These are phyloP conservation scores for Trichomonas gallinae DNA, from an alignment of 208 protist species.

Conservation along the genomic window DNA sequence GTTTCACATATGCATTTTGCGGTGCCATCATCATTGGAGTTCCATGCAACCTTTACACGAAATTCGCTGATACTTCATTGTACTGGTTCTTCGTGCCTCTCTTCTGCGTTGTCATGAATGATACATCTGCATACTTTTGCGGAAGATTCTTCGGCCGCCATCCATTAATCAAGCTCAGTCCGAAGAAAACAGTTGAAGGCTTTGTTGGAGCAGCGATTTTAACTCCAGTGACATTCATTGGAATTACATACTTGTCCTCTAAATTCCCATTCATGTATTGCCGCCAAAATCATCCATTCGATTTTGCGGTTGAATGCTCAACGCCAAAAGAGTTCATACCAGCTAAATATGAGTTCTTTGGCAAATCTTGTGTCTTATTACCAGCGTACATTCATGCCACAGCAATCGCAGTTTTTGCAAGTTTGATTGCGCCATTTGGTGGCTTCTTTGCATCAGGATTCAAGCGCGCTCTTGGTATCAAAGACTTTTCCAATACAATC, in stretches of 20 bases:
- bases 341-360: not conserved
- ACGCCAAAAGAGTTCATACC: not conserved
- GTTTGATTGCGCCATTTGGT: constrained; percentile 84
- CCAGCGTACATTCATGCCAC: constrained; percentile 70
- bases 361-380: not conserved
- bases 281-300: not conserved
- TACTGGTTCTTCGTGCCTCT: constrained; percentile 37
- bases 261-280: constrained; percentile 21
- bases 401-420: constrained; percentile 78
- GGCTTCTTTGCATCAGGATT: constrained; percentile 90
- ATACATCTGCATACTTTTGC: constrained; percentile 48
- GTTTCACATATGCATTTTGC: not conserved
- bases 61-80: not conserved
- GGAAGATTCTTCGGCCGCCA: constrained; percentile 50
- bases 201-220: constrained; percentile 52
- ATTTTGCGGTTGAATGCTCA: not conserved
- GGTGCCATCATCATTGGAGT: not conserved
- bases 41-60: not conserved
- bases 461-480: constrained; percentile 87
- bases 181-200: constrained; percentile 63
- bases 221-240: constrained; percentile 36
- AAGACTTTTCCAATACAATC: constrained; percentile 89
- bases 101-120: constrained; percentile 44
- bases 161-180: constrained; percentile 50
- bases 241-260: not conserved